phyloP scores from a whole-genome alignment of 176 grass and related monocot species.

The Oryza meyeriana region DNA sequence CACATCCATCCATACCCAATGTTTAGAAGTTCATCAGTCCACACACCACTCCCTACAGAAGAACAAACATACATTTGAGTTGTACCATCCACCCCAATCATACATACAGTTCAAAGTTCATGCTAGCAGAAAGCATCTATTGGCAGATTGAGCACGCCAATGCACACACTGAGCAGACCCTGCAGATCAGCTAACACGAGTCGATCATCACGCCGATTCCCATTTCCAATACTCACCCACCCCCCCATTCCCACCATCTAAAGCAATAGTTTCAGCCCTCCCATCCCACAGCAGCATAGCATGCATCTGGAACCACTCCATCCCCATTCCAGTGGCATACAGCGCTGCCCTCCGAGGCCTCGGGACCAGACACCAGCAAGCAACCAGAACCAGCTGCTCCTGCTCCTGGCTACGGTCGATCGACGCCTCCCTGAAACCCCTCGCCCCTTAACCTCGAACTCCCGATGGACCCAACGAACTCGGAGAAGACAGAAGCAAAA shows the following conservation, averaged over 20 bases:
- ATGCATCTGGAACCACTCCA: not conserved
- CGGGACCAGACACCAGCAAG: not conserved
- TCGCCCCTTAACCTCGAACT: not conserved
- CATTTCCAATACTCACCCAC: not conserved
- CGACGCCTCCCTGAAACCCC: not conserved
- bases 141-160: not conserved
- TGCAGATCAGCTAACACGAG: not conserved
- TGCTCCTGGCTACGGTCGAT: not conserved
- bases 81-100: not conserved
- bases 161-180: not conserved
- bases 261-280: not conserved
- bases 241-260: not conserved
- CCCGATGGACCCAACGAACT: not conserved
- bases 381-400: not conserved
- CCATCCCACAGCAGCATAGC: not conserved
- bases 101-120: not conserved
- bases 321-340: not conserved
- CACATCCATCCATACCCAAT: conserved; percentile 46
- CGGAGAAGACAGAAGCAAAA: not conserved
- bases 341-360: not conserved
- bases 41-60: conserved; percentile 38
- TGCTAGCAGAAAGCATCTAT: not conserved
- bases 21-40: not conserved
- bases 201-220: not conserved
- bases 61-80: not conserved